Conservation (phyloP, 2,329 filamentous ascomycete species). For the Colletotrichum camelliae region DNA sequence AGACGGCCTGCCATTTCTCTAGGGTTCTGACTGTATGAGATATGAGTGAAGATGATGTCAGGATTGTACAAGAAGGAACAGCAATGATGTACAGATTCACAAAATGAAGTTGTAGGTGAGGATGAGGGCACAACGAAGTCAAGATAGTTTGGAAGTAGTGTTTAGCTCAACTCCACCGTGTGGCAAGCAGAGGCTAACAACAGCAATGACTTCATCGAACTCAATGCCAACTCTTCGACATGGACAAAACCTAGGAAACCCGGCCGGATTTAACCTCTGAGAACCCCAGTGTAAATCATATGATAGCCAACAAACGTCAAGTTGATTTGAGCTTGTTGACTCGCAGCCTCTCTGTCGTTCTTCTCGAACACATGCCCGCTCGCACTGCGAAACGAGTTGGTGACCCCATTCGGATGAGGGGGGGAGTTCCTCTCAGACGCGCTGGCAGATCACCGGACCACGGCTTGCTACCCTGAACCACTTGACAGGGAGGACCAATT, state of each 20-base stretch:
- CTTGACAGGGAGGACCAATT: background rate
- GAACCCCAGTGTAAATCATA: background rate
- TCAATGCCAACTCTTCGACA: background rate
- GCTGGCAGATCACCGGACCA: background rate
- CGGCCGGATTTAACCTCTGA: background rate
- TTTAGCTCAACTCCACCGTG: background rate
- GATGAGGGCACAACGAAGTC: background rate
- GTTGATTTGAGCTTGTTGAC: background rate
- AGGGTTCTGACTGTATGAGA: background rate
- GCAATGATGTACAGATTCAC: background rate
- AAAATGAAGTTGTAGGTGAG: background rate
- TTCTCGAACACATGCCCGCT: background rate
- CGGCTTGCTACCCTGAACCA: background rate
- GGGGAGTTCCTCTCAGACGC: background rate
- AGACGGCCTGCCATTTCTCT: constrained; percentile 15
- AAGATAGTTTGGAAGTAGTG: background rate
- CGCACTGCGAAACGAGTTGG: background rate
- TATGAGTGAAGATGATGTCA: background rate
- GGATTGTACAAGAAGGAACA: background rate
- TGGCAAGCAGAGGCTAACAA: background rate
- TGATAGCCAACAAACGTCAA: background rate
- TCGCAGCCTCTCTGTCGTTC: background rate
- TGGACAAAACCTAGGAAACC: background rate
- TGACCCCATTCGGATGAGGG: constrained; percentile 9
- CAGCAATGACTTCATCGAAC: constrained; percentile 11